Evolutionary conservation across 371 early-diverging fungal species (phyloP).

Genomic region (Parasitella parasitica): DNA sequence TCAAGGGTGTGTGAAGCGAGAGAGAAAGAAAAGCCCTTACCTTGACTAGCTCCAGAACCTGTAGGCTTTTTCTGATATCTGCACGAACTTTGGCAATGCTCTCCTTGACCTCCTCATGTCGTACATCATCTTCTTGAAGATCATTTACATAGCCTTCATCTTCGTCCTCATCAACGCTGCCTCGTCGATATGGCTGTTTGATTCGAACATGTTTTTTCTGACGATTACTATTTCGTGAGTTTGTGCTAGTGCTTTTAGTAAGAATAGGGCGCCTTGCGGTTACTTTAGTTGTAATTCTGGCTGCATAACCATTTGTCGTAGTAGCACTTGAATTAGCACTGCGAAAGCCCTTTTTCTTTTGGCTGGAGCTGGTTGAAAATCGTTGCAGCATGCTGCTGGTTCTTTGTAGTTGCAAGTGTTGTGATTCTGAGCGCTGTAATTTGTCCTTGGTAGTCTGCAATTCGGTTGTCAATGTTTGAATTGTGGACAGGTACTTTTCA

Average conservation of each 20-base stretch:
- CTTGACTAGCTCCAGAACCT: constrained; percentile 52
- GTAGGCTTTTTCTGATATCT: constrained; percentile 56
- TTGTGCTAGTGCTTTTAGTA: constrained; percentile 23
- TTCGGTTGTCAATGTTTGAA: constrained; percentile 51
- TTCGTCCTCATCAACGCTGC: constrained; percentile 7
- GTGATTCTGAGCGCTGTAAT: constrained; percentile 24
- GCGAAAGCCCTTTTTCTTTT: background rate
- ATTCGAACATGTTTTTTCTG: constrained; percentile 5
- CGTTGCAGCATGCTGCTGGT: constrained; percentile 3
- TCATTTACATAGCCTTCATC: constrained; percentile 29
- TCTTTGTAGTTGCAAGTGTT: background rate
- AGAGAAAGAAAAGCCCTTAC: constrained; percentile 10
- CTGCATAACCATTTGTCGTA: constrained; percentile 16
- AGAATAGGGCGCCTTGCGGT: constrained; percentile 13
- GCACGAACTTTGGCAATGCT: constrained; percentile 64
- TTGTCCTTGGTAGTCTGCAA: constrained; percentile 45
- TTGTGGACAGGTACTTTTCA: constrained; percentile 51
- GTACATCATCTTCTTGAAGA: constrained; percentile 31
- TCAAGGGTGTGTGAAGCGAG: background rate
- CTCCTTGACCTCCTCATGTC: constrained; percentile 49
- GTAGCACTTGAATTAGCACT: constrained; percentile 3
- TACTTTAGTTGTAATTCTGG: constrained; percentile 18
- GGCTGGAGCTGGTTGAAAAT: constrained; percentile 1
- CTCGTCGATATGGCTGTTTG: background rate
- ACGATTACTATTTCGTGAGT: background rate